Conservation (phyloP, 202 grass and related monocot species). For the Carex sylvatica region DNA sequence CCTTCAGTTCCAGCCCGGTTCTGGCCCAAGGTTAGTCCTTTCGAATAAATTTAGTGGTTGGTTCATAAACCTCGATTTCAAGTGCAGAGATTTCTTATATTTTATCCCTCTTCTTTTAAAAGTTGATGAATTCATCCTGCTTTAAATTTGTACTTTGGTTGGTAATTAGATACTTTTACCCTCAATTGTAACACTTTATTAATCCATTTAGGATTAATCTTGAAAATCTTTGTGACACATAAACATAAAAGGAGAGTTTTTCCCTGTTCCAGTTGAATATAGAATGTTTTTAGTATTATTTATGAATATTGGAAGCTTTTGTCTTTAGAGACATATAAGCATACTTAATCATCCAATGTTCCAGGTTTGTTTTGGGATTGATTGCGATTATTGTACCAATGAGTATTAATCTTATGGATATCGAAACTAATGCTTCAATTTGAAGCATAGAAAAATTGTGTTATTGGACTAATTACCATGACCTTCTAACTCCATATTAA, state of each 20-base stretch:
- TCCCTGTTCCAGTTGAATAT: not conserved
- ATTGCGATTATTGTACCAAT: not conserved
- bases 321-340: not conserved
- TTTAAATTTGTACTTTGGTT: not conserved
- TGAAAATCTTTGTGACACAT: not conserved
- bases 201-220: not conserved
- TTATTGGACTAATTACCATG: not conserved
- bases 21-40: constrained; percentile 52
- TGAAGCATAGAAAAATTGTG: not conserved
- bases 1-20: constrained; percentile 54
- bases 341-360: not conserved
- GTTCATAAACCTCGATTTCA: not conserved
- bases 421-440: not conserved
- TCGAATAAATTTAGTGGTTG: not conserved
- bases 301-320: not conserved
- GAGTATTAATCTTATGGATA: not conserved
- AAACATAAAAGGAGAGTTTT: not conserved
- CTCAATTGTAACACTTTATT: not conserved
- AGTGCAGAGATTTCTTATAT: not conserved
- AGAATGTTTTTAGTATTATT: constrained; percentile 2
- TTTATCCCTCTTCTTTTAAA: not conserved
- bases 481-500: not conserved
- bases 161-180: not conserved
- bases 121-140: not conserved
- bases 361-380: not conserved